Percentiles rank a stretch among this genome's conserved stretches.
These are phyloP conservation scores for Lumnitzera littorea DNA, from an alignment of 345 rosid species.

Conservation along the genomic window DNA sequence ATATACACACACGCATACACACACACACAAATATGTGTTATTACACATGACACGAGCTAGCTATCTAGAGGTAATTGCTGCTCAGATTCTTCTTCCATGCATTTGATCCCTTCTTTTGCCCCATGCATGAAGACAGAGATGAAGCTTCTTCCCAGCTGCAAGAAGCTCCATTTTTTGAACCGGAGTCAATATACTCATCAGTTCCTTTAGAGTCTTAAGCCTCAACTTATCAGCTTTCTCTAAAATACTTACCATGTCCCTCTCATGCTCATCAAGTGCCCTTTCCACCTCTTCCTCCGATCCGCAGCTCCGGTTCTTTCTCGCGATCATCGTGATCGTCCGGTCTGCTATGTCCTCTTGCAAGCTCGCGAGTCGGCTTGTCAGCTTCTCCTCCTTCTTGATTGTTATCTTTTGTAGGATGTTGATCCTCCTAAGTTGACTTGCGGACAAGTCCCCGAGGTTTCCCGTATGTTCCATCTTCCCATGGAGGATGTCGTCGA, in stretches of 20 bases:
- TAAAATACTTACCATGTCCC: constrained; percentile 18
- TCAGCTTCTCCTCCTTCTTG: constrained; percentile 24
- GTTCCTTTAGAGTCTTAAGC: constrained; percentile 22
- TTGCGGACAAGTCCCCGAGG: constrained; percentile 20
- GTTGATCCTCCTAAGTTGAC: constrained; percentile 19
- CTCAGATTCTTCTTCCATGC: constrained; percentile 2
- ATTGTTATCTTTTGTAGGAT: constrained; percentile 24
- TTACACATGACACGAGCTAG: too few relatives aligned
- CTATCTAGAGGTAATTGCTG: too few relatives aligned
- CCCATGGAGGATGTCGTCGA: constrained; percentile 12
- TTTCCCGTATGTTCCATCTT: background rate
- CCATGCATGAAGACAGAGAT: constrained; percentile 34
- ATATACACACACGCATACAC: too few relatives aligned
- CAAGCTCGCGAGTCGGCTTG: constrained; percentile 19
- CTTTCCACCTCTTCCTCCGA: constrained; percentile 8
- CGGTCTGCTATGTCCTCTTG: constrained; percentile 42
- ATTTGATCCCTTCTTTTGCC: constrained; percentile 26
- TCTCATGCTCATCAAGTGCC: constrained; percentile 22
- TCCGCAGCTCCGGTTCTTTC: background rate
- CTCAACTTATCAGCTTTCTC: constrained; percentile 30
- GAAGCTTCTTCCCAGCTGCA: constrained; percentile 29
- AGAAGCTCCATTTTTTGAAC: constrained; percentile 37
- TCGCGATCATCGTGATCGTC: constrained; percentile 22
- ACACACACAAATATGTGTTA: too few relatives aligned
- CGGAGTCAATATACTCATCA: constrained; percentile 22